Percentiles rank a stretch among this genome's conserved stretches.
These are phyloP conservation scores for Paratinospora sagittata DNA, from an alignment of 164 flowering plant species.

Conservation along the genomic window DNA sequence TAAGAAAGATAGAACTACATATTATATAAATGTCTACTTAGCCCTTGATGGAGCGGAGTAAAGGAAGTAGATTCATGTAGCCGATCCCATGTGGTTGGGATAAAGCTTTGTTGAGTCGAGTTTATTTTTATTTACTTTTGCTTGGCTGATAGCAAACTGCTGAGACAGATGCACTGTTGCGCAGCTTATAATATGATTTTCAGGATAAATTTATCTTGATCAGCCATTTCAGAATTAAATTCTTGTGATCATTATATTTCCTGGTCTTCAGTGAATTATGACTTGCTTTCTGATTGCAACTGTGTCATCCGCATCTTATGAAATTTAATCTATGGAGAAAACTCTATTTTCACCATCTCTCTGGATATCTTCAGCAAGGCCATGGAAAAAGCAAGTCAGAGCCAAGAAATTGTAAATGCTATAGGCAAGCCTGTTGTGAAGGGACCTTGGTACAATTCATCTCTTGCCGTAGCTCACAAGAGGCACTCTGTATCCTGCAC, in stretches of 20 bases:
- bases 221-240: not conserved
- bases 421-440: constrained; percentile 78
- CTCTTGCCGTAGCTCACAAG: constrained; percentile 80
- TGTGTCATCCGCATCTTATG: not conserved
- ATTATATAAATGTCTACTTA: no score
- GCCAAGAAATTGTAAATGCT: constrained; percentile 53
- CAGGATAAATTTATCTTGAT: not conserved
- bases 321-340: not conserved
- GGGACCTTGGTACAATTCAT: constrained; percentile 94
- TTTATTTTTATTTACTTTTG: not conserved
- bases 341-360: not conserved
- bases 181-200: not conserved
- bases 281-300: not conserved
- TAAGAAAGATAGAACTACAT: no score
- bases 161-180: not conserved
- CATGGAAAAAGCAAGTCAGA: constrained; percentile 69
- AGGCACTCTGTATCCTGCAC: constrained; percentile 89
- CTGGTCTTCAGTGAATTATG: not conserved
- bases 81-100: no score
- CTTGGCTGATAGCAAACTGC: not conserved
- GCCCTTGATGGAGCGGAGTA: no score
- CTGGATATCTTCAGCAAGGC: constrained; percentile 55
- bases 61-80: no score
- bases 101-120: no score
- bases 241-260: not conserved